Conservation (phyloP, 768 basidiomycete genomes). For the Lactarius quietus region DNA sequence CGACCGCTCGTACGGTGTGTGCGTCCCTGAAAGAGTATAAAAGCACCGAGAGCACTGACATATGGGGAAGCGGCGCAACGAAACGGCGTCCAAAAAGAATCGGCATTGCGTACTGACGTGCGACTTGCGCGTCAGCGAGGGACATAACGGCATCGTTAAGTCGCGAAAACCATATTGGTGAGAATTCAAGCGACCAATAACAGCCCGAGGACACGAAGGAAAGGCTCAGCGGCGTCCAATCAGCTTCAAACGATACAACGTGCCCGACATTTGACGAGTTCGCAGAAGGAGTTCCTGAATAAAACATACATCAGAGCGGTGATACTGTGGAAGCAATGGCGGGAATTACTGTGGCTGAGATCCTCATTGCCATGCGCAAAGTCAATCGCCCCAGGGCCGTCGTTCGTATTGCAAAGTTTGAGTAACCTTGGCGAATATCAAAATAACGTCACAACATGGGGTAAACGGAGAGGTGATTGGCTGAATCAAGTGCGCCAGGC, state of each 20-base stretch:
- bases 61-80: slow-evolving; percentile 27
- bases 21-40: slow-evolving; percentile 50
- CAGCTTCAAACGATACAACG: slow-evolving; percentile 1
- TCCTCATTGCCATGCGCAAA: slow-evolving; percentile 73
- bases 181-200: neutral
- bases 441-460: slow-evolving; percentile 11
- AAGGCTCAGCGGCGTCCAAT: neutral
- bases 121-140: slow-evolving; percentile 55
- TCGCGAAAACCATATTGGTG: neutral
- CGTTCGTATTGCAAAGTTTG: slow-evolving; percentile 40
- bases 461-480: slow-evolving; percentile 1
- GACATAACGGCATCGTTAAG: slow-evolving; percentile 58
- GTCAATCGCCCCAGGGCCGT: slow-evolving; percentile 77
- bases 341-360: slow-evolving; percentile 47
- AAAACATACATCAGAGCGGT: slow-evolving; percentile 18
- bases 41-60: slow-evolving; percentile 16
- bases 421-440: slow-evolving; percentile 47
- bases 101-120: slow-evolving; percentile 75
- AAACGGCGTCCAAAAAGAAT: slow-evolving; percentile 74
- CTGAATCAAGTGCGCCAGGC: slow-evolving; percentile 71
- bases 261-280: slow-evolving; percentile 61
- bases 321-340: slow-evolving; percentile 1
- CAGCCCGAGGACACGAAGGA: neutral
- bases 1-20: slow-evolving; percentile 68
- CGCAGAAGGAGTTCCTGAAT: slow-evolving; percentile 73